Conservation (phyloP, 1,284 basidiomycete species). For the Coniferiporia weirii region DNA sequence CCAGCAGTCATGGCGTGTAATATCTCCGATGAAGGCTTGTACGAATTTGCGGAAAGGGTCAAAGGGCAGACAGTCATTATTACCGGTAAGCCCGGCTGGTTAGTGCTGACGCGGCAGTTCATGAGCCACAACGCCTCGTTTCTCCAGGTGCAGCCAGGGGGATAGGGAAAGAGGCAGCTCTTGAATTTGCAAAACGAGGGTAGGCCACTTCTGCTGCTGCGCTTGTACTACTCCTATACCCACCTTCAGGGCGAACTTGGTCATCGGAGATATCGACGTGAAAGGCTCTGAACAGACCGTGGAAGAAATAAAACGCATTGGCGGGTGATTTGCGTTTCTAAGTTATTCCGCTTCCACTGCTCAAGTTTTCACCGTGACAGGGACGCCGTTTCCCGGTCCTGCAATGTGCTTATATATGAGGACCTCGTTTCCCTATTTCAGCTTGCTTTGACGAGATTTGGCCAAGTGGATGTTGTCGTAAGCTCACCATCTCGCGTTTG, state of each 20-base stretch:
- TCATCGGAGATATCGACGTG: conserved; percentile 47
- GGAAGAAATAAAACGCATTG: conserved; percentile 35
- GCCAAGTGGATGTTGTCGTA: conserved; percentile 49
- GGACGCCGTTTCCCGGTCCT: conserved; percentile 37
- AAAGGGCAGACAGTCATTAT: conserved; percentile 50
- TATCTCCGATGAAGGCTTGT: conserved; percentile 43
- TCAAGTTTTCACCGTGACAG: conserved; percentile 26
- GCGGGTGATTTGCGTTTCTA: conserved; percentile 37
- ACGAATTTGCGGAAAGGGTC: conserved; percentile 36
- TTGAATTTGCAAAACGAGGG: conserved; percentile 43
- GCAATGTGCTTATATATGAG: conserved; percentile 52
- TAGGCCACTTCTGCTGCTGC: conserved; percentile 22
- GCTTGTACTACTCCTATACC: neutral
- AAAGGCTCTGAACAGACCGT: conserved; percentile 37
- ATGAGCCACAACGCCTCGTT: neutral
- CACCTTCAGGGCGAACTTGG: conserved; percentile 43
- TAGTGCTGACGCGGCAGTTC: neutral
- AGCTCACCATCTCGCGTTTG: neutral
- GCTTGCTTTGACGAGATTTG: conserved; percentile 39
- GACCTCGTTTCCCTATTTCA: conserved; percentile 51
- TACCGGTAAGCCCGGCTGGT: conserved; percentile 35
- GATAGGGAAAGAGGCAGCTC: conserved; percentile 46
- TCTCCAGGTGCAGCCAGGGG: conserved; percentile 47
- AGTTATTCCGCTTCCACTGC: neutral
- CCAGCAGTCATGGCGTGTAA: conserved; percentile 16